phyloP scores from a whole-genome alignment of 768 basidiomycete species.

The Leccinum aurantiacum region DNA sequence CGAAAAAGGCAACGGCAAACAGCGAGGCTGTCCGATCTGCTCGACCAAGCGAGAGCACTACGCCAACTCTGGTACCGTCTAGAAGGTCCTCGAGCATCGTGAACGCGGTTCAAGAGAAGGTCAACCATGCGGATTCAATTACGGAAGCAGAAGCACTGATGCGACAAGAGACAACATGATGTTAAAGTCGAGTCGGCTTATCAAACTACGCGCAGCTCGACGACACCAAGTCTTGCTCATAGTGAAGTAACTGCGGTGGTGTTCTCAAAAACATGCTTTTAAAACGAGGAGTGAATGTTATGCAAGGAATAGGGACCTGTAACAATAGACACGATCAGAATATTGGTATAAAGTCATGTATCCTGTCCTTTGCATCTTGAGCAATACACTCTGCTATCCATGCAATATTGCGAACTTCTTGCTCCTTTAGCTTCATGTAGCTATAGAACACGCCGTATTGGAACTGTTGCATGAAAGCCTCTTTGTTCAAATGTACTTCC shows the following conservation, averaged over 20 bases:
- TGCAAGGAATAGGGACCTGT: conserved; percentile 6
- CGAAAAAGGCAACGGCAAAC: conserved; percentile 14
- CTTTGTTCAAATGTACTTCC: conserved; percentile 94
- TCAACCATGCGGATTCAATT: not conserved
- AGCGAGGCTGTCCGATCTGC: not conserved
- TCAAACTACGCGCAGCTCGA: not conserved
- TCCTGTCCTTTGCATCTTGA: conserved; percentile 92
- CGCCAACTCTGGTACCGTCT: conserved; percentile 1
- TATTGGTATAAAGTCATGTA: conserved; percentile 92
- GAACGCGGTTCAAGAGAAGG: conserved; percentile 12
- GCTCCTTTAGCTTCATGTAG: conserved; percentile 90
- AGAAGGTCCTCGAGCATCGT: conserved; percentile 7
- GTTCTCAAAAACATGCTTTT: not conserved
- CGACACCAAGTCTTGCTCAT: not conserved
- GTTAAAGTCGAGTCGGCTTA: not conserved
- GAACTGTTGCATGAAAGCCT: conserved; percentile 95
- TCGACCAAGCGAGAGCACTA: not conserved
- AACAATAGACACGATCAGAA: conserved; percentile 48
- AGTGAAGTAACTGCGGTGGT: not conserved
- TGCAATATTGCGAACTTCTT: conserved; percentile 84
- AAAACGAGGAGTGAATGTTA: conserved; percentile 3
- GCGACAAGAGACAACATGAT: conserved; percentile 6
- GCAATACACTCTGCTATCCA: conserved; percentile 99
- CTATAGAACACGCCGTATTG: conserved; percentile 91
- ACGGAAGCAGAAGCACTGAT: not conserved